A percentile compares a stretch with the other conserved stretches of the same genome.
These are phyloP conservation scores for Omphalotus olearius DNA, from an alignment of 1,284 basidiomycete species.

Conservation along the genomic window DNA sequence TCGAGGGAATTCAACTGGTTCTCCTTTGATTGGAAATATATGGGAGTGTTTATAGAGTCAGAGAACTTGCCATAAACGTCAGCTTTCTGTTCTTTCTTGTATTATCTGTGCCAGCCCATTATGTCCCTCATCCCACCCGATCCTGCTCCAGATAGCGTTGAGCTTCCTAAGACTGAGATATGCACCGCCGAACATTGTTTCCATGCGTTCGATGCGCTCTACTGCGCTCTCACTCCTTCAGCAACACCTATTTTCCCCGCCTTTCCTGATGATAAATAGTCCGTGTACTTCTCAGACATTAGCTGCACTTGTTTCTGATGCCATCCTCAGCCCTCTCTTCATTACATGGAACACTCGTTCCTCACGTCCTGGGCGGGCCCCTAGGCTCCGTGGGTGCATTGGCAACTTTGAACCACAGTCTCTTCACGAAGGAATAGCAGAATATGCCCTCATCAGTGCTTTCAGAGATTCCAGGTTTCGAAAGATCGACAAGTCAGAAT, in stretches of 20 bases:
- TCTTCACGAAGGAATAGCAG: conserved; percentile 74
- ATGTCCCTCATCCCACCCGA: conserved; percentile 49
- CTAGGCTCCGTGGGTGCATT: conserved; percentile 88
- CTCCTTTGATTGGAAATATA: background rate
- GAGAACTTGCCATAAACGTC: background rate
- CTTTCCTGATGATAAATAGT: conserved; percentile 74
- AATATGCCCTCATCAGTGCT: conserved; percentile 88
- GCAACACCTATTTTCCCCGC: conserved; percentile 48
- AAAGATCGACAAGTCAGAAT: conserved; percentile 72
- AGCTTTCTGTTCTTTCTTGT: conserved; percentile 20
- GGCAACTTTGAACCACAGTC: conserved; percentile 86
- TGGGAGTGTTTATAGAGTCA: background rate
- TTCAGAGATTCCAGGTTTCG: conserved; percentile 69
- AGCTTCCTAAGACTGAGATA: conserved; percentile 22
- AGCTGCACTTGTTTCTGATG: conserved; percentile 1
- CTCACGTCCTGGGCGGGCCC: conserved; percentile 51
- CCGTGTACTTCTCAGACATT: conserved; percentile 23
- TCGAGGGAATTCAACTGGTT: background rate
- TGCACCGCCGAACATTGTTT: conserved; percentile 74
- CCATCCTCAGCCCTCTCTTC: conserved; percentile 77
- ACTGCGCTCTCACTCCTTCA: conserved; percentile 58
- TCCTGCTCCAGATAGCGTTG: conserved; percentile 29
- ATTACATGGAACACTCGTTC: conserved; percentile 90
- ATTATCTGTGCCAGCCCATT: conserved; percentile 5
- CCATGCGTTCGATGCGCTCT: conserved; percentile 75